Evolutionary conservation across 2,329 filamentous ascomycete species (phyloP), one percentile per base, ranked within the genome.

Genomic region (Hypomyces perniciosus): DNA sequence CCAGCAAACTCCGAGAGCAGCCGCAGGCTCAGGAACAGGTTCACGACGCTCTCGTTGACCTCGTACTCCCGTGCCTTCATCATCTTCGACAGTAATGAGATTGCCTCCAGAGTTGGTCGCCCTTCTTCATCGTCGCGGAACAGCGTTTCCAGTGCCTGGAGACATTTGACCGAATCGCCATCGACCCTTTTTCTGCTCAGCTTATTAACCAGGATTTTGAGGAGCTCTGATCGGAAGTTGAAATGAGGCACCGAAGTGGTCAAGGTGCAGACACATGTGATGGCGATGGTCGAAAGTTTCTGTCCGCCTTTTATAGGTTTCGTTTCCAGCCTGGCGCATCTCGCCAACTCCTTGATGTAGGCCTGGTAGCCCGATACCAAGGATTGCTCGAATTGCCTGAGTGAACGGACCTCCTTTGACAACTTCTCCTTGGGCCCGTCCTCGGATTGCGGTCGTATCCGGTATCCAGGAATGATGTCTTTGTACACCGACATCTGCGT

Each of bases 391-490:
- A 91, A 99, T 41, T 81, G 76, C 49, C 91, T 81, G 56, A 96
- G 71, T 59, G 83, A 86, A 63, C 86, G 84, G 33, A 97, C 90
- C 29, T 97, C 93, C 66, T 96, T 96, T 5, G 91, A 96, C 2
- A 97, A 73, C 67, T 95, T 95, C 56, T 85, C 85, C 52, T 80
- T 79, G 63, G 85, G 77, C 41, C 85, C 83, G 31, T 90, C 86
- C 54, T 95, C 89, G 1, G 79, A 76, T 4, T 90, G 73, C 1
- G 90, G 87, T 13, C 93, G 85, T 73, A 99, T 97, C 54, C 93
- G 81, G 67, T 99, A 99, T 26, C 93, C 93, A 0, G 93, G 93
- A 53, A 99, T 97, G 43, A 96, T 81, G 68, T 97, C 93, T 67
- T 92, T 96, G 76, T 92, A 99, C 9, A 97, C 83, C 1, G 91